These are phyloP conservation scores for Colletotrichum tofieldiae DNA, from an alignment of 2,329 filamentous ascomycete genomes.

Conservation along the genomic window DNA sequence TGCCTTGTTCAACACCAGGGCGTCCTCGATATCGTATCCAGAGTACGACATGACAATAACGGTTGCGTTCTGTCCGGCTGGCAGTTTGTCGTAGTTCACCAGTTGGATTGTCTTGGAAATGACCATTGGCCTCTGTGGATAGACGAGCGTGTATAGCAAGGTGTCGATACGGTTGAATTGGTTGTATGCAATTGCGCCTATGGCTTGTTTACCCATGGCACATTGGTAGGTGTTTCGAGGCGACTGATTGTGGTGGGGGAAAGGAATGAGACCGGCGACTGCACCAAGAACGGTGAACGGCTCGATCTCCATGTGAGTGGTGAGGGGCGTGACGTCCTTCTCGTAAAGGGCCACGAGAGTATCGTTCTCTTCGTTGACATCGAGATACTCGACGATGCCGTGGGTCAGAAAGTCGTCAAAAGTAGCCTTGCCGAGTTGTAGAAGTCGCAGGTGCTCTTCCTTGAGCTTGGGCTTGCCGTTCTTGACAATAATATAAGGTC, in stretches of 20 bases:
- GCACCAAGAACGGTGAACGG: slow-evolving; percentile 97
- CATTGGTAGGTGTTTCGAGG: slow-evolving; percentile 99
- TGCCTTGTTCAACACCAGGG: slow-evolving; percentile 95
- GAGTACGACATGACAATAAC: slow-evolving; percentile 99
- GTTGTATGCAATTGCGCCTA: slow-evolving; percentile 97
- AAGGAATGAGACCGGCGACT: slow-evolving; percentile 95
- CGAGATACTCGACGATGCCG: slow-evolving; percentile 95
- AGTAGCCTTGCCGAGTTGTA: slow-evolving; percentile 86
- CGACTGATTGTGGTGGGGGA: slow-evolving; percentile 99
- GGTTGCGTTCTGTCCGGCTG: slow-evolving; percentile 95
- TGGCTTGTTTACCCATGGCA: slow-evolving; percentile 99
- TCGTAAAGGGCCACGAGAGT: slow-evolving; percentile 94
- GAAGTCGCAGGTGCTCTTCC: slow-evolving; percentile 81
- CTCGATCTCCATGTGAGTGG: slow-evolving; percentile 97
- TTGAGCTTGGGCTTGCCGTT: slow-evolving; percentile 87
- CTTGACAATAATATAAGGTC: slow-evolving; percentile 95
- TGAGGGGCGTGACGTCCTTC: slow-evolving; percentile 83
- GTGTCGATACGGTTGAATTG: slow-evolving; percentile 98
- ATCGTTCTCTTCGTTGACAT: slow-evolving; percentile 99
- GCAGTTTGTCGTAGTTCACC: slow-evolving; percentile 96
- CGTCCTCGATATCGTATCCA: slow-evolving; percentile 99
- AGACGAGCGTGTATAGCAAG: slow-evolving; percentile 95
- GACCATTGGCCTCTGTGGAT: slow-evolving; percentile 97
- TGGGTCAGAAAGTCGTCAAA: slow-evolving; percentile 95
- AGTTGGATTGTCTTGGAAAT: slow-evolving; percentile 97